A percentile compares a stretch with the other conserved stretches of the same genome.
Evolutionary conservation across 768 basidiomycete genomes (phyloP).

Genomic region (Solioccasus polychromus): DNA sequence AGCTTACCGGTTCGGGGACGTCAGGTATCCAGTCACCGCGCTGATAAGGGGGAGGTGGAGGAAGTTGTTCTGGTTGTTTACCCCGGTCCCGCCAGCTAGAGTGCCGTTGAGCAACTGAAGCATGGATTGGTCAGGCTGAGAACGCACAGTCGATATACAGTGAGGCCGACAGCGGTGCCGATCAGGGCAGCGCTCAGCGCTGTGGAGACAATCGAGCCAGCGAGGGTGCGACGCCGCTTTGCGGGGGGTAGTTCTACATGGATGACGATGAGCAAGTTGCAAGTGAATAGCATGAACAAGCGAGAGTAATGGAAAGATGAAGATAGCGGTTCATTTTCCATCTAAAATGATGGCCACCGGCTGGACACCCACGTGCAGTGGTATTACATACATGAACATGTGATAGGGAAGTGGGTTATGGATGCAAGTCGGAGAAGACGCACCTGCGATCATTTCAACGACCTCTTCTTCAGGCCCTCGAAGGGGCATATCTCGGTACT

Average conservation of each 20-base stretch:
- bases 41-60: slow-evolving; percentile 67
- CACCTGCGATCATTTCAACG: slow-evolving; percentile 47
- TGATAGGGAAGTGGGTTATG: slow-evolving; percentile 13
- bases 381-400: slow-evolving; percentile 19
- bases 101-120: slow-evolving; percentile 1
- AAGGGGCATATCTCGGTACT: slow-evolving; percentile 44
- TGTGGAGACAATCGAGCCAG: slow-evolving; percentile 79
- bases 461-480: slow-evolving; percentile 37
- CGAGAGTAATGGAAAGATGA: slow-evolving; percentile 9
- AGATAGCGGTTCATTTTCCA: slow-evolving; percentile 15
- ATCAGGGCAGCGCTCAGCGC: slow-evolving; percentile 84
- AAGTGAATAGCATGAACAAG: slow-evolving; percentile 31
- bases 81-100: slow-evolving; percentile 77
- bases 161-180: slow-evolving; percentile 82
- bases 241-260: slow-evolving; percentile 72
- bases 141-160: slow-evolving; percentile 81
- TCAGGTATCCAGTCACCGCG: slow-evolving; percentile 54
- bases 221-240: slow-evolving; percentile 78
- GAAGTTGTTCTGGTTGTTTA: slow-evolving; percentile 43
- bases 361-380: slow-evolving; percentile 14
- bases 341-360: slow-evolving; percentile 12
- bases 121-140: not conserved
- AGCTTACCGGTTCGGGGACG: slow-evolving; percentile 35
- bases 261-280: slow-evolving; percentile 43
- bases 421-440: slow-evolving; percentile 29